Evolutionary conservation across 192 early-diverging fungal genomes (phyloP).

Genomic region (Piromyces finnis): DNA sequence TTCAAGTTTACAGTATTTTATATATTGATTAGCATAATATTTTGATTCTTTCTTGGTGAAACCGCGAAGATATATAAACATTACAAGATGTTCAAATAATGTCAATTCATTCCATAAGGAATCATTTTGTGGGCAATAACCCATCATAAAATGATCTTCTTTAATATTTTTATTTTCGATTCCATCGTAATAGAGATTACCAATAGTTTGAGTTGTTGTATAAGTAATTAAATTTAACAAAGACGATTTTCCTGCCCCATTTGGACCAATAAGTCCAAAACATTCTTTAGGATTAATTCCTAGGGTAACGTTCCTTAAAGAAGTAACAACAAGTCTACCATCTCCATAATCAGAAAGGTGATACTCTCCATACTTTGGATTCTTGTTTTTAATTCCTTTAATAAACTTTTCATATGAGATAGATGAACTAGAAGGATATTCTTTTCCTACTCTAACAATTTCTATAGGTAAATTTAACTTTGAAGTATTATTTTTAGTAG

Average conservation of each 20-base stretch:
- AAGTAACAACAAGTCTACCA: background rate
- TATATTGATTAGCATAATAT: background rate
- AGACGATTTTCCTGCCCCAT: background rate
- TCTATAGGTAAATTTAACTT: too few relatives aligned
- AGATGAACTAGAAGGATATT: too few relatives aligned
- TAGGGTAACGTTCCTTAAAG: background rate
- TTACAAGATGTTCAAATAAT: background rate
- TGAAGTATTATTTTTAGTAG: too few relatives aligned
- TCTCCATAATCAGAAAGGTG: background rate
- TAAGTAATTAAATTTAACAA: background rate
- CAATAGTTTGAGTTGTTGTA: background rate
- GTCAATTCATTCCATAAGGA: background rate
- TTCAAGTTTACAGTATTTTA: background rate
- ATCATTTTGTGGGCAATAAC: background rate
- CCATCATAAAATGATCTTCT: background rate
- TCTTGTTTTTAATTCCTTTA: background rate
- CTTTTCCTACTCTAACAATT: too few relatives aligned
- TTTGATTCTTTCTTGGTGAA: background rate
- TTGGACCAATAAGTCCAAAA: background rate
- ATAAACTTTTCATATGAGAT: too few relatives aligned
- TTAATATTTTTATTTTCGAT: background rate
- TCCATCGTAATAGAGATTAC: background rate
- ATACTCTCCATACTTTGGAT: background rate
- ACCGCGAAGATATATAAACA: background rate
- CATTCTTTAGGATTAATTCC: background rate